Evolutionary conservation across 352 stramenopile species (phyloP), one percentile per base, ranked within the genome.

Genomic region (Pythium myriotylum): DNA sequence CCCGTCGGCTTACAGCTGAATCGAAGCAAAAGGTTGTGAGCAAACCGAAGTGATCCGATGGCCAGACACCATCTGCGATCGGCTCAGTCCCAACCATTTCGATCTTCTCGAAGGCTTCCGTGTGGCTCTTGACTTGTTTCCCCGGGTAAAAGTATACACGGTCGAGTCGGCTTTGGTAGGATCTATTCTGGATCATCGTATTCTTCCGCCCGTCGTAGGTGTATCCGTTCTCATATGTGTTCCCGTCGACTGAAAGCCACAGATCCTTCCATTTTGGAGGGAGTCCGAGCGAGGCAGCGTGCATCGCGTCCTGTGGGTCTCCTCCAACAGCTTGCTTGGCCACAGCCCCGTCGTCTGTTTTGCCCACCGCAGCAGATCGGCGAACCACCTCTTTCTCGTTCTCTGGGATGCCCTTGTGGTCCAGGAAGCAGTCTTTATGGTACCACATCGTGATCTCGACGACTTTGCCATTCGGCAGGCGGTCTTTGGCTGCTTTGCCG

Each of bases 31-130:
- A 43, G 58, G 65, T 72, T 13, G 46, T 72, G 71, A 50, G 88
- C 16, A 93, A 51, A 7, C 84, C 84, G 66, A 88, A 93, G 46
- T 93, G 84, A 49, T 93, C 81, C 1, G 84, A 93, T 4, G 77
- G 59, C 84, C 84, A 93, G 3, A 91, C 40, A 27, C 74, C 71
- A n/a, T 89, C 76, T 3, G 74, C 67, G 35, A 93, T 91, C 22
- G 79, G 74, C 55, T 86, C 67, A 22, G 84, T 86, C 16, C 81
- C 84, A 2, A 93, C 69, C 33, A 93, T 77, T 6, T 75, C 53
- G 42, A 93, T 88, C 13, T 33, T 55, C 24, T 68, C 54, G 29
- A 68, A 68, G 3, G 42, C 40, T 54, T 47, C 24, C 1, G 60
- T 49, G 19, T 62, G 46, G 19, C 45, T 22, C 4, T 19, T 13